phyloP scores from a whole-genome alignment of 805 yeast genomes.

The Helenozyma rhizophorensis region DNA sequence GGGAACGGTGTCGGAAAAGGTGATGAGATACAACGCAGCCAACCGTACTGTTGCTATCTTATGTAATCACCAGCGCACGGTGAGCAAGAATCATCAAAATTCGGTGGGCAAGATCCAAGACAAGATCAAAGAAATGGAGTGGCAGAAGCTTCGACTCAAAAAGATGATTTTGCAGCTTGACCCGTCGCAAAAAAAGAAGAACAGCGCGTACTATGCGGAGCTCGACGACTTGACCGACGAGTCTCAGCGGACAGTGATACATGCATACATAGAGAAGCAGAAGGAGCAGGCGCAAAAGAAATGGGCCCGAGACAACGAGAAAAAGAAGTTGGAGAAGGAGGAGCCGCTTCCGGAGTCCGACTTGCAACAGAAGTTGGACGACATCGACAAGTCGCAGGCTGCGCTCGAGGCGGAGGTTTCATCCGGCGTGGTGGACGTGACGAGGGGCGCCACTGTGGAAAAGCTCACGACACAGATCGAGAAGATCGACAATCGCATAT shows the following conservation, averaged over 20 bases:
- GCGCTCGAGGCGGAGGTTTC: slow-evolving; percentile 55
- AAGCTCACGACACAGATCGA: slow-evolving; percentile 70
- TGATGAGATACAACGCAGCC: slow-evolving; percentile 87
- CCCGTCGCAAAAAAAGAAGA: slow-evolving; percentile 45
- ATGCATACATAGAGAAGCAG: slow-evolving; percentile 59
- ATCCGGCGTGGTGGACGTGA: slow-evolving; percentile 54
- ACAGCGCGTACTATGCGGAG: slow-evolving; percentile 61
- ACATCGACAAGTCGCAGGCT: slow-evolving; percentile 47
- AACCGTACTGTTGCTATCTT: slow-evolving; percentile 91
- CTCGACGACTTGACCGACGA: slow-evolving; percentile 63
- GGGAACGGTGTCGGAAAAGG: slow-evolving; percentile 84
- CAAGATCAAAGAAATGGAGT: slow-evolving; percentile 70
- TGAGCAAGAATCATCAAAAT: slow-evolving; percentile 77
- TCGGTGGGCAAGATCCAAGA: slow-evolving; percentile 77
- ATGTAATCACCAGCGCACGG: slow-evolving; percentile 96
- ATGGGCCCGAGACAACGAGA: slow-evolving; percentile 74
- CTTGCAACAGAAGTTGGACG: slow-evolving; percentile 53
- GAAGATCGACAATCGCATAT: slow-evolving; percentile 65
- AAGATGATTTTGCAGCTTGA: slow-evolving; percentile 68
- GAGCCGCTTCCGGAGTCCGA: slow-evolving; percentile 51
- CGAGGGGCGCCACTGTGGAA: slow-evolving; percentile 52
- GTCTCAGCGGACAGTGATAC: slow-evolving; percentile 56
- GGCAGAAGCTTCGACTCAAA: slow-evolving; percentile 78
- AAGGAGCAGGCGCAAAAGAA: slow-evolving; percentile 60
- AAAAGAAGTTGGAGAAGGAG: slow-evolving; percentile 53